Evolutionary conservation across 1,139 yeast genomes (phyloP), one percentile per base, ranked within the genome.

Genomic region (Candida sp.): DNA sequence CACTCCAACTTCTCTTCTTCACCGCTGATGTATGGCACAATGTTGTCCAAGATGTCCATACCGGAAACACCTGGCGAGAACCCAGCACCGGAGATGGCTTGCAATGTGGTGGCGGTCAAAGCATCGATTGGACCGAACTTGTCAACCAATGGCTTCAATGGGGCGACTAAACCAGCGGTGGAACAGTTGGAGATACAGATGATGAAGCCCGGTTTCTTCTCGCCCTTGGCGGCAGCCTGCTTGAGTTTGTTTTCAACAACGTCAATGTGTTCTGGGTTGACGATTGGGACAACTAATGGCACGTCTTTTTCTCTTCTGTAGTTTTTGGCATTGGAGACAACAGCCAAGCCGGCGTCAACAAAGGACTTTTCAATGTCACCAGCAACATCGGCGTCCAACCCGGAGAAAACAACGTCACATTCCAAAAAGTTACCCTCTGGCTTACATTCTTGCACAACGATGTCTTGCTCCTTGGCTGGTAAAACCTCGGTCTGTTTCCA

Each of bases 1-100:
- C 96, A 92, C 74, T 96, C 99, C 61, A 94, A 91, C 76, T 94
- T 94, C 61, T 96, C 99, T 75, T 94, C 99, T 74, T 94, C 99
- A 47, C 99, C 98, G 55, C 94, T 81, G 65, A 94, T 94, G 78
- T 77, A 93, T 45, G 99, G 99, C 50, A 94, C 91, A 60, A 94
- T 81, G 75, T 94, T 94, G 74, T 94, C 99, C 63, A 94, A 80
- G 49, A 94, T 86, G 67, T 94, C 98, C 73, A 94, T 93, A 54
- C 96, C 96, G 28, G 97, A 85, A 49, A 93, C 97, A 68, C 99
- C 99, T 44, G 99, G 99, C 11, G 97, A 90, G 71, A 90, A 94
- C 2, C 99, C 99, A 28, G 96, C 99, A 60, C 99, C 99, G 7
- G 98, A 92, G 58, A 94, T 90, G 42, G 99, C 99, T 72, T 94